Base-by-base conservation (phyloP, 176 grass and related monocot species). In the Juncus inflexus region DNA sequence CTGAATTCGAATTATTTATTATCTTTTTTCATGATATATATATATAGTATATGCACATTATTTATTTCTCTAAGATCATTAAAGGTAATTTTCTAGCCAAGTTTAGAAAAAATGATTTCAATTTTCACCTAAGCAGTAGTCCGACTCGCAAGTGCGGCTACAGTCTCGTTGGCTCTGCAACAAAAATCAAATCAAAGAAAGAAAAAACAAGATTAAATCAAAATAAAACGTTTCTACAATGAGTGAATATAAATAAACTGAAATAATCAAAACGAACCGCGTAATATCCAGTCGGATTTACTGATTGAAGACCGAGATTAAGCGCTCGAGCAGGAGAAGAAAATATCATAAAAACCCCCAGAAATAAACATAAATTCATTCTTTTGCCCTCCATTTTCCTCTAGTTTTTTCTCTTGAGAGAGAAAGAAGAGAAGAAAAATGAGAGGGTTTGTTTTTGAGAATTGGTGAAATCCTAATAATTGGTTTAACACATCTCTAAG, bases 121-220 rank as follows among this genome's bases (percentile, higher is more conserved):
- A 66, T 50, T 49, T 7, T 11, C n/a, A 96, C 91, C 79, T 60
- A 74, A 85, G 85, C 92, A 97, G 74, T 91, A 82, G 37, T 89
- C 81, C 10, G 87, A 97, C 66, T 89, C 87, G 80, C 92, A 97
- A 42, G 73, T 91, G 6, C 84, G 76, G 82, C 92, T 97, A 80
- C 92, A 97, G 71, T 37, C 61, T 81, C 83, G 79, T 77, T 86
- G 78, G 82, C 66, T 88, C 87, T 97, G 76, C 59, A 9, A 11
- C 6, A 39, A 36, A 63, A 63, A 71, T 28, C 61, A 61, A 14
- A 6, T 3, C 12, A 11, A 53, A 63, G n/a, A 57, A 47, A 61
- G 11, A 70, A 40, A 58, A 9, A 8, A 37, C 42, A 28, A 39
- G 42, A 10, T 42, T 2, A 55, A 51, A 76, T 76, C 41, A 70